These are phyloP conservation scores for Diplocarpon mali DNA, from an alignment of 2,329 filamentous ascomycete species.

Conservation along the genomic window DNA sequence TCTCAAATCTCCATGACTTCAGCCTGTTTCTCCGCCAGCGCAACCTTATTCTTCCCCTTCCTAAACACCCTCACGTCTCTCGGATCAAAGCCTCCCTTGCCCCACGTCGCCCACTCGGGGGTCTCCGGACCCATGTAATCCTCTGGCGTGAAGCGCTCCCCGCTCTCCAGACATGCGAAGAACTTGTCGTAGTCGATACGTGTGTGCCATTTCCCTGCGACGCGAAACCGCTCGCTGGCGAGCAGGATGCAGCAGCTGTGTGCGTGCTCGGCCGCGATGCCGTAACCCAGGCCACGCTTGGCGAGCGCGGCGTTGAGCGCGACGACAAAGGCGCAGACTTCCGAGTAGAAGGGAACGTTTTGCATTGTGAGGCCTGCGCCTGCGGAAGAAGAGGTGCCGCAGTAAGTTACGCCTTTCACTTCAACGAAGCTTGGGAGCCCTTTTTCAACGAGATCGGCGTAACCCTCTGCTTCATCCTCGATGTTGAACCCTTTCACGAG, in stretches of 20 bases:
- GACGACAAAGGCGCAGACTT: slow-evolving; percentile 72
- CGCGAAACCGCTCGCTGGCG: slow-evolving; percentile 68
- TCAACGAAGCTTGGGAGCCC: slow-evolving; percentile 88
- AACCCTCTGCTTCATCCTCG: slow-evolving; percentile 83
- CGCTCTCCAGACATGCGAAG: slow-evolving; percentile 70
- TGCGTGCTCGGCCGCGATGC: slow-evolving; percentile 88
- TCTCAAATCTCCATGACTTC: slow-evolving; percentile 10
- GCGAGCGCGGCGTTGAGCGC: slow-evolving; percentile 60
- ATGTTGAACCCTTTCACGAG: slow-evolving; percentile 98
- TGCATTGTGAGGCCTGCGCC: slow-evolving; percentile 89
- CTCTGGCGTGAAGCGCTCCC: slow-evolving; percentile 63
- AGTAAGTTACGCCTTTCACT: slow-evolving; percentile 94
- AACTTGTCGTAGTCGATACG: slow-evolving; percentile 84
- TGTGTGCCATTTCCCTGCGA: slow-evolving; percentile 77
- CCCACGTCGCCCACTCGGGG: slow-evolving; percentile 91
- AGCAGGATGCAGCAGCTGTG: slow-evolving; percentile 90
- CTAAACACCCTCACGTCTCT: slow-evolving; percentile 76
- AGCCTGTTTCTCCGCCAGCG: slow-evolving; percentile 16
- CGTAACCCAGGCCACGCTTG: slow-evolving; percentile 65
- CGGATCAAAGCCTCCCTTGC: slow-evolving; percentile 88
- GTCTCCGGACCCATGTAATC: slow-evolving; percentile 82
- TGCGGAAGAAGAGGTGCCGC: slow-evolving; percentile 76
- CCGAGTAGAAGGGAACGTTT: slow-evolving; percentile 93
- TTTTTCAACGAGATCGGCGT: slow-evolving; percentile 77
- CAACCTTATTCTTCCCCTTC: slow-evolving; percentile 52